Percentiles rank a stretch among this genome's conserved stretches.
Conservation (phyloP, 805 yeast species). For the Cyberlindnera suaveolens region DNA sequence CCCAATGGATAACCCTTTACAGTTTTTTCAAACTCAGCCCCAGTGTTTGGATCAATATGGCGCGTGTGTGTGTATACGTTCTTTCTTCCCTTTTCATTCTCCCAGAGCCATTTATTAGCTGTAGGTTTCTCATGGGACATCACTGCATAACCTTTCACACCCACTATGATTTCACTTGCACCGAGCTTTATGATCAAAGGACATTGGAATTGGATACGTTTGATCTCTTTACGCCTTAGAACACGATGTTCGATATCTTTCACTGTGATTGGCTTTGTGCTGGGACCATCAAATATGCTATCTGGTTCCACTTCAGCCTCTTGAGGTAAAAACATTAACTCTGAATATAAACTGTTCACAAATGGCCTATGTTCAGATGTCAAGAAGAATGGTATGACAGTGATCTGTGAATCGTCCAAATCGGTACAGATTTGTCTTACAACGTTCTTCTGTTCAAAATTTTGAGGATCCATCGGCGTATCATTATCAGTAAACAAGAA, state of each 20-base stretch:
- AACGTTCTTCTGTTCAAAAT: slow-evolving; percentile 34
- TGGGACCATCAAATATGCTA: slow-evolving; percentile 32
- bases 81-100: slow-evolving; percentile 42
- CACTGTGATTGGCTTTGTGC: slow-evolving; percentile 35
- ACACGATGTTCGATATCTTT: slow-evolving; percentile 42
- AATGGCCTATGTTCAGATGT: slow-evolving; percentile 36
- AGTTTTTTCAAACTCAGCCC: slow-evolving; percentile 34
- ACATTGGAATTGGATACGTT: slow-evolving; percentile 56
- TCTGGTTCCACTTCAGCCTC: slow-evolving; percentile 12
- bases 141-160: slow-evolving; percentile 68
- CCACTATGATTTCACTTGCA: slow-evolving; percentile 47
- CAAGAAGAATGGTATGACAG: slow-evolving; percentile 57
- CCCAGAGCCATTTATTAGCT: slow-evolving; percentile 46
- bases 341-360: slow-evolving; percentile 45
- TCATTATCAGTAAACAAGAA: slow-evolving; percentile 75
- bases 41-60: slow-evolving; percentile 34
- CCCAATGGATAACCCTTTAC: slow-evolving; percentile 41
- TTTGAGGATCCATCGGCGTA: slow-evolving; percentile 45
- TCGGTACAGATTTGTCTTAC: slow-evolving; percentile 57
- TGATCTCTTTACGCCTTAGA: slow-evolving; percentile 51
- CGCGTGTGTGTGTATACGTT: slow-evolving; percentile 45
- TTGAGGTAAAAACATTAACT: slow-evolving; percentile 35
- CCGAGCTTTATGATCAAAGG: slow-evolving; percentile 39
- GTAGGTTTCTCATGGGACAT: slow-evolving; percentile 47
- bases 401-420: slow-evolving; percentile 45